Percentiles rank a stretch among this genome's conserved stretches.
Conservation (phyloP, 164 flowering plant species). For the Pachysandra terminalis region DNA sequence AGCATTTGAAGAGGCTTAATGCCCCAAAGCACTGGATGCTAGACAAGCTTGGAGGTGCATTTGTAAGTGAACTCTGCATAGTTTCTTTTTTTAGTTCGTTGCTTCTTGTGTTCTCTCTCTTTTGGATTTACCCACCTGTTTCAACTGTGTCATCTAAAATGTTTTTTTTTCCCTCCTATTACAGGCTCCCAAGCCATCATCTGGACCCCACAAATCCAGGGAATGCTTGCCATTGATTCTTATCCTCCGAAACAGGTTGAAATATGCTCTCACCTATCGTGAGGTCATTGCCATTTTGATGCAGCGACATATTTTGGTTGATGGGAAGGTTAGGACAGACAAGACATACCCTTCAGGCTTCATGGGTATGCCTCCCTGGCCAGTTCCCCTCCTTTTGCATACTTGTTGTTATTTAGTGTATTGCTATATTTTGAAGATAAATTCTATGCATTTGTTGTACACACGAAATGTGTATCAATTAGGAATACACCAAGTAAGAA, state of each 20-base stretch:
- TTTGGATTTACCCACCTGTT: no score
- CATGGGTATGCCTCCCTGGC: constrained; percentile 41
- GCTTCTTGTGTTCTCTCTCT: neutral
- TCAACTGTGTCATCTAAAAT: neutral
- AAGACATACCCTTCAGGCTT: constrained; percentile 62
- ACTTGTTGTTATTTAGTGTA: no score
- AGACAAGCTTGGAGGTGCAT: constrained; percentile 40
- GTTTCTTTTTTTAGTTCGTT: neutral
- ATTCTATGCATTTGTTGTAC: no score
- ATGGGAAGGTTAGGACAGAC: constrained; percentile 63
- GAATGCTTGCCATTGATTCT: constrained; percentile 61
- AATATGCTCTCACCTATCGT: constrained; percentile 56
- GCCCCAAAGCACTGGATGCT: constrained; percentile 43
- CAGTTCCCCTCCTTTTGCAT: neutral
- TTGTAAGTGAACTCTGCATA: constrained; percentile 19
- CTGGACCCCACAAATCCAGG: constrained; percentile 65
- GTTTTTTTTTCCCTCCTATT: neutral
- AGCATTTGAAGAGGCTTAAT: constrained; percentile 45
- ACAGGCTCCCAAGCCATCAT: constrained; percentile 68
- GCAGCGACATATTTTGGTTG: constrained; percentile 58
- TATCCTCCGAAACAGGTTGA: constrained; percentile 52
- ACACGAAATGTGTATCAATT: no score
- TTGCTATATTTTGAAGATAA: no score
- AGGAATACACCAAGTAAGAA: no score
- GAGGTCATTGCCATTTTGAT: constrained; percentile 57